Evolutionary conservation across 352 stramenopile species (phyloP).

Genomic region (Phytophthora pseudosyringae): DNA sequence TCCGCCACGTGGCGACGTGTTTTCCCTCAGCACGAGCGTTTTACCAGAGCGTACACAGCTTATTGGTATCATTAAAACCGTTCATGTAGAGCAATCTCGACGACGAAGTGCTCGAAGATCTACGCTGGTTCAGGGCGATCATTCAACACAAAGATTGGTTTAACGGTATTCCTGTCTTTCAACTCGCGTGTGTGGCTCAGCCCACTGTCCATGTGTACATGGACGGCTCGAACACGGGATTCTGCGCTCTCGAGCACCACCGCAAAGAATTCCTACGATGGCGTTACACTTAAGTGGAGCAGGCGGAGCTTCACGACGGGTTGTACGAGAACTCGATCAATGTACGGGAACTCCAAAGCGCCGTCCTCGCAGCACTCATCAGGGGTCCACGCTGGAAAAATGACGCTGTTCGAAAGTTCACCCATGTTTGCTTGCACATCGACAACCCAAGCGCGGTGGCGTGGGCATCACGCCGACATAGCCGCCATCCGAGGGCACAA

Average conservation of each 20-base stretch:
- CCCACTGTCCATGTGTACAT: constrained; percentile 26
- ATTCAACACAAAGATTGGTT: not conserved
- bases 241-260: constrained; percentile 19
- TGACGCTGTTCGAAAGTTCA: too few relatives aligned
- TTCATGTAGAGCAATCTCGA: not conserved
- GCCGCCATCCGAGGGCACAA: not conserved
- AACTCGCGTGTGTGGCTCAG: not conserved
- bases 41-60: constrained; percentile 13
- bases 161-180: constrained; percentile 15
- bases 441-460: constrained; percentile 26
- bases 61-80: not conserved
- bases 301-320: not conserved
- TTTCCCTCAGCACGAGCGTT: constrained; percentile 12
- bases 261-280: constrained; percentile 10
- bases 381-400: constrained; percentile 4
- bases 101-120: constrained; percentile 6
- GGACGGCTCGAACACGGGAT: constrained; percentile 13
- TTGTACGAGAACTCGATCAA: constrained; percentile 19
- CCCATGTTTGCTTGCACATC: constrained; percentile 21
- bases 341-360: constrained; percentile 24
- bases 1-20: constrained; percentile 9
- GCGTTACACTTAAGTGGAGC: constrained; percentile 1
- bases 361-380: constrained; percentile 9
- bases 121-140: constrained; percentile 14
- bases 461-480: constrained; percentile 2